phyloP scores from a whole-genome alignment of 1,139 yeast genomes.

The Geotrichum citri-aurantii region DNA sequence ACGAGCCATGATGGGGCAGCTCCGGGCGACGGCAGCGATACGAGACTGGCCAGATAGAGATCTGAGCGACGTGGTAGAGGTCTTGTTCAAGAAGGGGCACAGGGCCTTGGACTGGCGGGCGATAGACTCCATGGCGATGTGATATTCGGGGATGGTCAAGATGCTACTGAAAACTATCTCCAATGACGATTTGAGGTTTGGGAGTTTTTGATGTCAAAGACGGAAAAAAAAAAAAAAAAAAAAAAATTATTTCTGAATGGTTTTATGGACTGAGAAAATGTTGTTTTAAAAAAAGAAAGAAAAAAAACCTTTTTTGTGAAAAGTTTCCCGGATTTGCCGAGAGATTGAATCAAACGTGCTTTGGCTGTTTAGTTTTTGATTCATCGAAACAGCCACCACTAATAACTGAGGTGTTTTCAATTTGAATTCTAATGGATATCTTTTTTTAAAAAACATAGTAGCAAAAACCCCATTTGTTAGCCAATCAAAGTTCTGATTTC shows the following conservation, averaged over 20 bases:
- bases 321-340: not conserved
- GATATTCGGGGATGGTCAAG: not conserved
- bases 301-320: too few species aligned
- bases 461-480: too few species aligned
- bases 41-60: conserved; percentile 26
- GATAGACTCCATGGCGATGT: conserved; percentile 62
- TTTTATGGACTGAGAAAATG: too few species aligned
- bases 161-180: not conserved
- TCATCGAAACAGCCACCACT: conserved; percentile 1
- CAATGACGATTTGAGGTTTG: not conserved
- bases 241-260: not conserved
- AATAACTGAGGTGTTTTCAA: not conserved
- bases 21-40: conserved; percentile 58
- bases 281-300: not conserved
- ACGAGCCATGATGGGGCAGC: conserved; percentile 84
- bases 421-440: not conserved
- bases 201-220: too few species aligned
- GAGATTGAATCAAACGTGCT: not conserved
- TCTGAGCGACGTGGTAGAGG: conserved; percentile 55
- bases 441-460: too few species aligned
- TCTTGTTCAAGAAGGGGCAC: conserved; percentile 75
- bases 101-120: conserved; percentile 71
- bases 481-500: too few species aligned
- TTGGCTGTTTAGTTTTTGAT: not conserved
- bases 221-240: not conserved